phyloP scores from a whole-genome alignment of 2,329 filamentous ascomycete species.

The Neoscytalidium dimidiatum region DNA sequence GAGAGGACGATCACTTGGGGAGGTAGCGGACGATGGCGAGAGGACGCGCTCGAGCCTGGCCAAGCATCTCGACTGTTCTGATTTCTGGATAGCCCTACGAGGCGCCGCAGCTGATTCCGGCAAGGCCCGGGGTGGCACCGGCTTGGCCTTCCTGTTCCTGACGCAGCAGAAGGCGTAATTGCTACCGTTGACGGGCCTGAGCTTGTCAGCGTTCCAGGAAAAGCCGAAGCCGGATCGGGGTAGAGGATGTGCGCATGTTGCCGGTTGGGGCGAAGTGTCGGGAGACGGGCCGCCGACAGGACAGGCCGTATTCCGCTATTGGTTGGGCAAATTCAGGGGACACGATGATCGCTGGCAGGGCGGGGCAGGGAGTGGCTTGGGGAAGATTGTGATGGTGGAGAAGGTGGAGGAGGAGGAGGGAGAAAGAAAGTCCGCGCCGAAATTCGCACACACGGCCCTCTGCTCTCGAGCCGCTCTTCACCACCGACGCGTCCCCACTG shows the following conservation, averaged over 20 bases:
- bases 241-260: neutral
- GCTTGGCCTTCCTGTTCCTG: neutral
- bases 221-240: neutral
- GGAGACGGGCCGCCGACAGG: neutral
- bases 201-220: neutral
- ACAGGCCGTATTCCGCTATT: neutral
- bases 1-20: neutral
- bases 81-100: neutral
- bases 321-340: neutral
- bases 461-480: neutral
- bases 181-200: neutral
- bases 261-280: neutral
- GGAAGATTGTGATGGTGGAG: neutral
- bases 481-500: neutral
- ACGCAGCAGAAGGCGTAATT: neutral
- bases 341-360: neutral
- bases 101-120: neutral
- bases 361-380: neutral
- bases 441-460: neutral
- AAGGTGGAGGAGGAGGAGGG: conserved; percentile 6
- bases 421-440: neutral
- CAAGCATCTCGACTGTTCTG: no score
- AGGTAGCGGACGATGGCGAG: no score
- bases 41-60: neutral
- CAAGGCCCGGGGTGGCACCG: neutral